Percentiles rank a stretch among this genome's conserved stretches.
Evolutionary conservation across 2,329 filamentous ascomycete species (phyloP).

Genomic region (Sphaerulina musiva): DNA sequence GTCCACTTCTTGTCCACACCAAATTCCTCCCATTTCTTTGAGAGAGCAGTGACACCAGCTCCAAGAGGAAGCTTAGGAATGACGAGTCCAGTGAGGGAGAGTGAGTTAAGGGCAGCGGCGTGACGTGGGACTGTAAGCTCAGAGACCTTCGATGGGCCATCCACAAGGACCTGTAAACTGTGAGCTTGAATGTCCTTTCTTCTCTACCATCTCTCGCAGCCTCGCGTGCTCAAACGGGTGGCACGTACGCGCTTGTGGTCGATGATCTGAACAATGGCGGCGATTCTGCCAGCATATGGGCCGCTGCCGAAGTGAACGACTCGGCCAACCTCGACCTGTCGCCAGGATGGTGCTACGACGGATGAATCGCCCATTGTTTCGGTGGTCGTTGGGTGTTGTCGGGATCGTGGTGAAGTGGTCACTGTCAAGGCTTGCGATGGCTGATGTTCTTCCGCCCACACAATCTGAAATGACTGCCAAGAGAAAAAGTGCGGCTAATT

Average conservation of each 20-base stretch:
- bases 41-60: constrained; percentile 73
- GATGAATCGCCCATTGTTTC: constrained; percentile 31
- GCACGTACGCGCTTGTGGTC: constrained; percentile 98
- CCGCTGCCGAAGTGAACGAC: constrained; percentile 86
- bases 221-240: constrained; percentile 1
- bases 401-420: constrained; percentile 12
- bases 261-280: constrained; percentile 97
- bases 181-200: constrained; percentile 17
- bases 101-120: constrained; percentile 70
- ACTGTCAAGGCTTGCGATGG: constrained; percentile 1
- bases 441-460: constrained; percentile 4
- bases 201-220: constrained; percentile 7
- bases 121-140: constrained; percentile 80
- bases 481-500: not conserved
- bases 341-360: constrained; percentile 58
- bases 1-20: constrained; percentile 92
- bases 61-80: constrained; percentile 80
- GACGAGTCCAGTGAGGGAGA: constrained; percentile 83
- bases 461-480: constrained; percentile 4
- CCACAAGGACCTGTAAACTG: constrained; percentile 73
- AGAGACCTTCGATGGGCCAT: constrained; percentile 80
- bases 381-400: constrained; percentile 14
- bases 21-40: constrained; percentile 83
- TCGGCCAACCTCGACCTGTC: constrained; percentile 97
- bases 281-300: constrained; percentile 76